Base-by-base conservation (phyloP, 2,329 filamentous ascomycete species). In the Aspergillaceae sp. region DNA sequence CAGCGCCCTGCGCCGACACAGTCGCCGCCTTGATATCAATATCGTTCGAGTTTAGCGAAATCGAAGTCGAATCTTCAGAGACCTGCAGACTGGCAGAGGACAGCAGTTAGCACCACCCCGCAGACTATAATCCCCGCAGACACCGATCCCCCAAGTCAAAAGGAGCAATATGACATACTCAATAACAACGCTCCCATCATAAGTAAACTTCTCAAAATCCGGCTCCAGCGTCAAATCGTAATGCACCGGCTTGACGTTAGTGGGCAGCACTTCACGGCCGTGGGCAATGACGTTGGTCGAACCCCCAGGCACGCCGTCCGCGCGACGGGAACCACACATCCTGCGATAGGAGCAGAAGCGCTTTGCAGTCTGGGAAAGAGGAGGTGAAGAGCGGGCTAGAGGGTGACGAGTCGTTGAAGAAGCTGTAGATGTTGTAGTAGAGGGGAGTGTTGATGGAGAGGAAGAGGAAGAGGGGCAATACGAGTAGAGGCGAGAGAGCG, bases 211-310 rank as follows among this genome's bases (percentile, higher is more conserved):
- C 58, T 86, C 78, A 57, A 97, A 86, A 72, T 96, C 81, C 45
- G 91, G 89, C 72, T 97, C 92, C 51, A 97, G 76, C 1, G 87
- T 92, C 57, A 97, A 71, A 67, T 94, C 82, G 71, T 97, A 97
- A 72, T 97, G 89, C 35, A 77, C 71, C n/a, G 91, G 90, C 66
- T 91, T 85, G 60, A 96, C 88, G 63, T 96, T 94, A 69, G 83
- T 82, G 44, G 91, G 92, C 58, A 97, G 77, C 54, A 97, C 84
- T 74, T 94, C 86, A 59, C 91, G 83, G 53, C 79, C 82, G 56
- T 78, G 76, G 44, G 76, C 69, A 32, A 5, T 9, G 56, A 84
- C 74, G 63, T 82, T 72, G 58, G 75, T 78, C 56, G 77, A 72
- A 52, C 73, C 74, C 46, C 75, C 73, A 51, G 69, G 72, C 51